Percentiles rank a stretch among this genome's conserved stretches.
phyloP scores from a whole-genome alignment of 441 rosid species.

The Flueggea neowawraea region DNA sequence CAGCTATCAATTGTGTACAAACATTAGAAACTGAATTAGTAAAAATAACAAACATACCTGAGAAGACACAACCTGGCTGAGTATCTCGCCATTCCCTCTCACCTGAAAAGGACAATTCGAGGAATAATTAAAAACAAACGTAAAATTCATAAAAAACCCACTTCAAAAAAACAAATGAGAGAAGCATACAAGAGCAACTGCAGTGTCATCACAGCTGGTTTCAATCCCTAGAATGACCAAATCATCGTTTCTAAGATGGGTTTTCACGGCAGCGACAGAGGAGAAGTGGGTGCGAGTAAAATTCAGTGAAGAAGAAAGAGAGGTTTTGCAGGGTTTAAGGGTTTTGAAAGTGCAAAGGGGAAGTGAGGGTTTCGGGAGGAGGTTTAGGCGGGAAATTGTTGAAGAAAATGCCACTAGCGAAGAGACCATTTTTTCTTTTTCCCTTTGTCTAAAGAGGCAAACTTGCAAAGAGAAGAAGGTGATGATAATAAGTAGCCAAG shows the following conservation, averaged over 20 bases:
- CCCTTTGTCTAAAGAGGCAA: no score
- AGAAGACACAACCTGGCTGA: conserved; percentile 92
- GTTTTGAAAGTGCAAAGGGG: conserved; percentile 13
- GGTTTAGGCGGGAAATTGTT: conserved; percentile 43
- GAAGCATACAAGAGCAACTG: conserved; percentile 77
- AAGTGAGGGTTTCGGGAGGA: conserved; percentile 24
- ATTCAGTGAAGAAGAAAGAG: conserved; percentile 6
- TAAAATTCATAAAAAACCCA: neutral
- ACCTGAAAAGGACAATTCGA: conserved; percentile 37
- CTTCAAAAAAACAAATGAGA: neutral
- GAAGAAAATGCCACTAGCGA: conserved; percentile 26
- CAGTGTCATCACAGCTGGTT: conserved; percentile 97
- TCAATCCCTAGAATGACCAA: conserved; percentile 91
- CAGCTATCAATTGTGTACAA: neutral
- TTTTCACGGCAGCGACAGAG: conserved; percentile 9
- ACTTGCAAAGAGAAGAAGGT: no score
- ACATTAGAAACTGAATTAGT: neutral
- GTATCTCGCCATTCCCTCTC: conserved; percentile 73
- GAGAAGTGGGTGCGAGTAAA: conserved; percentile 17
- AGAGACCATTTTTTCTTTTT: no score
- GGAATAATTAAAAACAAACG: neutral
- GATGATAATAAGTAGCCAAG: no score
- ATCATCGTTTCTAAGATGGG: conserved; percentile 25
- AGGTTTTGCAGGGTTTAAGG: conserved; percentile 12
- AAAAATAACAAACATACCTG: conserved; percentile 51